Percentiles rank a stretch among this genome's conserved stretches.
phyloP scores from a whole-genome alignment of 208 protist genomes.

The Sergeia podlipaevii region DNA sequence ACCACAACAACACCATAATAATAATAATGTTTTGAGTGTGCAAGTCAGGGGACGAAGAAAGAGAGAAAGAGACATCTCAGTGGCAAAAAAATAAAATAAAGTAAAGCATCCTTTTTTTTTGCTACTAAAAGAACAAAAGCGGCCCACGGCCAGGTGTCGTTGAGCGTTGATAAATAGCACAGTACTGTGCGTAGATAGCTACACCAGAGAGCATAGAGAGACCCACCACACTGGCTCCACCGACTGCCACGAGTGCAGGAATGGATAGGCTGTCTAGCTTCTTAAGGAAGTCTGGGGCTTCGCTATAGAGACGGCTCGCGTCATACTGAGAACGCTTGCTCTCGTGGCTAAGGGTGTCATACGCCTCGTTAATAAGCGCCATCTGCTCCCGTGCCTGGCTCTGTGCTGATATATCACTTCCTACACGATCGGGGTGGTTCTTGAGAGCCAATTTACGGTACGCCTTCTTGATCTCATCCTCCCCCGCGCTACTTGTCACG shows the following conservation, averaged over 20 bases:
- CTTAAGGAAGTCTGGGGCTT: constrained; percentile 24
- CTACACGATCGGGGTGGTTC: constrained; percentile 69
- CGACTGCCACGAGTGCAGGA: constrained; percentile 15
- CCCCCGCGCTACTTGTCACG: constrained; percentile 38
- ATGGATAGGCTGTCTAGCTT: constrained; percentile 31
- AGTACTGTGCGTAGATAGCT: constrained; percentile 38
- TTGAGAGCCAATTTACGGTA: constrained; percentile 53
- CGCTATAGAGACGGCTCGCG: constrained; percentile 18
- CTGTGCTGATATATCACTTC: constrained; percentile 30
- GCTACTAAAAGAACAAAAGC: constrained; percentile 6
- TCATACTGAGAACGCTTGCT: constrained; percentile 68
- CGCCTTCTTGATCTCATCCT: constrained; percentile 61
- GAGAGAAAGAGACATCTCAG: neutral
- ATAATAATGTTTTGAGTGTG: too few species aligned
- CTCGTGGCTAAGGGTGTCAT: constrained; percentile 61
- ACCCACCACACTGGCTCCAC: constrained; percentile 16
- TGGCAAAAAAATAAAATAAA: constrained; percentile 6
- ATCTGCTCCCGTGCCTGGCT: constrained; percentile 49
- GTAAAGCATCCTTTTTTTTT: constrained; percentile 4
- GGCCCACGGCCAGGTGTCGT: constrained; percentile 18
- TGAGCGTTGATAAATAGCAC: constrained; percentile 34
- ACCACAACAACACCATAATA: too few species aligned
- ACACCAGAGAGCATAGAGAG: constrained; percentile 9
- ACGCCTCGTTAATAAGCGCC: constrained; percentile 76
- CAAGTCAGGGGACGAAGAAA: constrained; percentile 1